These are phyloP conservation scores for Antrodiella citrinella DNA, from an alignment of 768 basidiomycete species.

Conservation along the genomic window DNA sequence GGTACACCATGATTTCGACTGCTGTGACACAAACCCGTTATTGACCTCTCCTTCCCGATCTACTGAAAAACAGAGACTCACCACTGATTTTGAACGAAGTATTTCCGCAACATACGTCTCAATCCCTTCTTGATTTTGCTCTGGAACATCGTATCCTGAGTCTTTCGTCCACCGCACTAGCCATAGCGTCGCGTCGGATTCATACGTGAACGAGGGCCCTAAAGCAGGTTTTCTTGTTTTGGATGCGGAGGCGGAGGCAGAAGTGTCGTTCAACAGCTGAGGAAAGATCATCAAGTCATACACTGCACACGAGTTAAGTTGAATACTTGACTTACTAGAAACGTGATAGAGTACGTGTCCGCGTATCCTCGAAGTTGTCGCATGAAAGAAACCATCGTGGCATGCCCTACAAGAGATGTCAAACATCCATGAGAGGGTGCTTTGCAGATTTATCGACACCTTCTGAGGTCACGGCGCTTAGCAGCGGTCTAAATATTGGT, in stretches of 20 bases:
- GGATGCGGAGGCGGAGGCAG: constrained; percentile 28
- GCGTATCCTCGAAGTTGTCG: constrained; percentile 47
- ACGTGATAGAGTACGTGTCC: constrained; percentile 32
- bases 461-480: constrained; percentile 61
- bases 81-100: constrained; percentile 21
- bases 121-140: neutral
- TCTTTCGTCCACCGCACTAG: constrained; percentile 26
- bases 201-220: constrained; percentile 66
- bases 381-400: constrained; percentile 67
- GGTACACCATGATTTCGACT: constrained; percentile 29
- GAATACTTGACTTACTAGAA: constrained; percentile 70
- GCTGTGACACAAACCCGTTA: constrained; percentile 23
- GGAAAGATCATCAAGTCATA: too few relatives aligned
- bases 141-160: constrained; percentile 1
- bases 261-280: constrained; percentile 58
- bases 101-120: constrained; percentile 16
- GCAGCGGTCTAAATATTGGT: constrained; percentile 49
- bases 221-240: constrained; percentile 57
- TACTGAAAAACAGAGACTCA: constrained; percentile 8
- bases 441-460: constrained; percentile 22
- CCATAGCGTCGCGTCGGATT: constrained; percentile 74
- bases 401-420: constrained; percentile 38
- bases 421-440: neutral
- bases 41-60: too few relatives aligned
- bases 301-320: too few relatives aligned